Conservation (phyloP, 495 filamentous ascomycete species). For the Bacidia gigantensis region DNA sequence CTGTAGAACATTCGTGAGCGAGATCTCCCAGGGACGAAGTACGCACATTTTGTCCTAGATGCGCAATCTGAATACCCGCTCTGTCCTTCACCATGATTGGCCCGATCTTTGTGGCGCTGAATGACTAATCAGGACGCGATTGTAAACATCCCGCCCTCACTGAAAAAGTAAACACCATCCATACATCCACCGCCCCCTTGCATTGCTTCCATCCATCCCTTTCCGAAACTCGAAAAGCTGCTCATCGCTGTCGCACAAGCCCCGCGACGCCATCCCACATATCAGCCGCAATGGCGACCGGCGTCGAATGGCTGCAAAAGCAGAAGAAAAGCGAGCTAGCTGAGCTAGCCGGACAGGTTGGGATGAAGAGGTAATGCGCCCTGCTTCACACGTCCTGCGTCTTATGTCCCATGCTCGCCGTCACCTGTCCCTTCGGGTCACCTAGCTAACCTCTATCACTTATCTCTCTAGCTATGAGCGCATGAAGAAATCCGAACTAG, state of each 20-base stretch:
- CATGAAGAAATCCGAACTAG: slow-evolving; percentile 70
- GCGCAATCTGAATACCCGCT: too few species aligned
- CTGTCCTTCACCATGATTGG: too few species aligned
- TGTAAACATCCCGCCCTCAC: not conserved
- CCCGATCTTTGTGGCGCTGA: too few species aligned
- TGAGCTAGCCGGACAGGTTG: slow-evolving; percentile 59
- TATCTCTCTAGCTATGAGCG: slow-evolving; percentile 40
- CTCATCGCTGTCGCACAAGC: slow-evolving; percentile 33
- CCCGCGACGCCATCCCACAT: slow-evolving; percentile 24
- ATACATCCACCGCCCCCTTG: not conserved
- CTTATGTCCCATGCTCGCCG: not conserved
- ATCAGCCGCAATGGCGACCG: slow-evolving; percentile 36
- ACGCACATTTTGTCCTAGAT: too few species aligned
- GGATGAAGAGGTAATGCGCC: slow-evolving; percentile 52
- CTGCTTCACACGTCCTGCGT: slow-evolving; percentile 31
- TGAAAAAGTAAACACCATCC: not conserved
- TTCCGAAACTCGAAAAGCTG: not conserved
- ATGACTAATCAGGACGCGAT: not conserved
- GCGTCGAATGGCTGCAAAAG: slow-evolving; percentile 59
- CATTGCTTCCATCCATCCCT: not conserved
- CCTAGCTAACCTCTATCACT: not conserved
- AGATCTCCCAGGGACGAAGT: too few species aligned
- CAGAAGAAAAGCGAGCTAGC: slow-evolving; percentile 74
- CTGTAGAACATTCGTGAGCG: too few species aligned
- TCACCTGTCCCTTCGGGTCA: not conserved